Base-by-base conservation (phyloP, 768 basidiomycete genomes). In the Termitomyces sp. region DNA sequence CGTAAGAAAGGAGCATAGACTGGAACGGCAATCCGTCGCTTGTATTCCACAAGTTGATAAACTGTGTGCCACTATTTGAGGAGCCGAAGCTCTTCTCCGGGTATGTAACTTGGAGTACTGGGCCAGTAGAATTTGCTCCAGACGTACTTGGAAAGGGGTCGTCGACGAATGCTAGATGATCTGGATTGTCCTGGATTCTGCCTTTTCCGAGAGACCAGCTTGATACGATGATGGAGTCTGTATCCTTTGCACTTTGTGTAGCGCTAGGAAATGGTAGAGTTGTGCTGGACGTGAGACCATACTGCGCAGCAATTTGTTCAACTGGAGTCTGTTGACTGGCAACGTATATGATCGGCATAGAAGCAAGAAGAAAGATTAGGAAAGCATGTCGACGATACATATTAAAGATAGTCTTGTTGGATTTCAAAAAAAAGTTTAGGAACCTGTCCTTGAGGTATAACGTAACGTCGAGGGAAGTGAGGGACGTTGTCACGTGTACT, bases 1-100 rank as follows among this genome's bases (percentile, higher is more conserved):
- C 88, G 69, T 92, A 91, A 8, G 83, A 78, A 18, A 90, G 69
- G 55, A 89, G 69, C 87, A 91, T 87, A 43, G 83, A 80, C 60
- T 81, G 73, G 63, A 88, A 89, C 20, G 72, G 69, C 28, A 79
- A 77, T 4, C 77, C 78, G 58, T 83, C 79, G 2, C 79, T 77
- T 7, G 78, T 73, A 61, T 90, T 87, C 85, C 87, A 90, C 5
- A 87, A 69, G 61, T 81, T 79, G 64, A 80, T 83, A 62, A 87
- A 83, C 64, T 92, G 88, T 30, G 80, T 75, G 2, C 90, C 89
- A 48, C 88, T 84, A 14, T 79, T 79, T 53, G 75, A 72, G 63
- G 81, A 78, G 10, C 80, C 81, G 70, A 80, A 88, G 65, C 79
- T 81, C 13, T 81, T 83, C 35, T 73, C 73, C 2, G 84, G 80